Base-by-base conservation (phyloP, 2,329 filamentous ascomycete genomes). In the Alternaria arbusti region DNA sequence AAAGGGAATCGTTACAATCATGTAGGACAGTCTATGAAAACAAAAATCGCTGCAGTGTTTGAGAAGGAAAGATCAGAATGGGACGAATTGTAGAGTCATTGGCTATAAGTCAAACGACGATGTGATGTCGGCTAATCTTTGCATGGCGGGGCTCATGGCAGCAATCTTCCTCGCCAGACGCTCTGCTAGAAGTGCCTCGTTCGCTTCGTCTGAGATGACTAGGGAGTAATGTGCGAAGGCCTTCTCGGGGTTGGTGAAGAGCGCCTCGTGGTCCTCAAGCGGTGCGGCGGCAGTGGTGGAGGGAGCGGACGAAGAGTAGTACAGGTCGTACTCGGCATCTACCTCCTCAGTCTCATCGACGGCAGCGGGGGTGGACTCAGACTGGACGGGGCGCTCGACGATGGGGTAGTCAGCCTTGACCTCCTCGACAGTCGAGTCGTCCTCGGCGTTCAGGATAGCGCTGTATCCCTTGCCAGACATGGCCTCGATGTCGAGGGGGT, bases 381-480 rank as follows among this genome's bases (percentile, higher is more conserved):
- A 66, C 54, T 74, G 46, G 57, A 79, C 55, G 28, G 79, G 77
- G 28, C 76, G 77, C 66, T 87, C 82, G 49, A 88, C 77, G 57
- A 81, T 74, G 25, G 86, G 85, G 22, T 81, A 77, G 63, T 86
- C 83, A 12, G 82, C 75, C 79, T 88, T 88, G 63, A 80, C 71
- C 52, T 82, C 78, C 44, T 85, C 83, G 5, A 77, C 74, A 4
- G 79, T 44, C 75, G 72, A 73, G 80, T 81, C 73, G 17, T 76
- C 72, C 57, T 76, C 73, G n/a, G 69, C 72, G 36, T 74, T 63
- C 59, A 78, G 74, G 68, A 78, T 73, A 51, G 76, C 72, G 50
- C 72, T 78, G 61, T 72, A 68, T 0, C 85, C 81, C 85, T 96
- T 96, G 73, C 91, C 91, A 5, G 90, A 90, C n/a, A 96, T 84